Percentiles rank a stretch among this genome's conserved stretches.
These are phyloP conservation scores for Camelina hispida DNA, from an alignment of 345 rosid species.

Conservation along the genomic window DNA sequence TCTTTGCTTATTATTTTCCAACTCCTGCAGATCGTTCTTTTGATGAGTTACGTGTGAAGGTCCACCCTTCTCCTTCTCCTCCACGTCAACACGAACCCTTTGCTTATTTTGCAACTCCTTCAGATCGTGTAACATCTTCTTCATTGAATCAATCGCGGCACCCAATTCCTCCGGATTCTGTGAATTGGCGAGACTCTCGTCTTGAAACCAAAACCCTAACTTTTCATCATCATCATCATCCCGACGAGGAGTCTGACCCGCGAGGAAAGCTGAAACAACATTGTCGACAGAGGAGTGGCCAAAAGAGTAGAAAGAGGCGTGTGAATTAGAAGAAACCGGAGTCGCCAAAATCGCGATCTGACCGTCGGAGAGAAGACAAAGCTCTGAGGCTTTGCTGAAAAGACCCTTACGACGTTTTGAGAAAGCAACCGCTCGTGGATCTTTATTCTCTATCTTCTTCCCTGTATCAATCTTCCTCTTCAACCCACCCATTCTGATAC, in stretches of 20 bases:
- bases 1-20: no score
- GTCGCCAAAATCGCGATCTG: conserved; percentile 23
- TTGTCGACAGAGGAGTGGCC: conserved; percentile 36
- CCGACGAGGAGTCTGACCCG: not conserved
- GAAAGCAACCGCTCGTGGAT: conserved; percentile 3
- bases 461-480: conserved; percentile 17
- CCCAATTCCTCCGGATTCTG: not conserved
- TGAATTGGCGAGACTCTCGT: not conserved
- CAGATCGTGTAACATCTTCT: conserved; percentile 7
- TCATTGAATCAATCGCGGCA: not conserved
- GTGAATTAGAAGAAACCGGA: conserved; percentile 23
- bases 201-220: conserved; percentile 34
- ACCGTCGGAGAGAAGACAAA: conserved; percentile 28
- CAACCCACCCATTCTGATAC: conserved; percentile 36
- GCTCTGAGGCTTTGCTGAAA: conserved; percentile 29
- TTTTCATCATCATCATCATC: not conserved
- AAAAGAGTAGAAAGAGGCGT: conserved; percentile 24
- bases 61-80: no score
- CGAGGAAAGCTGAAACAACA: conserved; percentile 34
- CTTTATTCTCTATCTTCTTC: conserved; percentile 12
- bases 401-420: conserved; percentile 38
- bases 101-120: not conserved
- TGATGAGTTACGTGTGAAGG: not conserved
- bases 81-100: not conserved
- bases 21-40: no score